phyloP scores from a whole-genome alignment of 2,329 filamentous ascomycete genomes.

The Epichloe sibirici region DNA sequence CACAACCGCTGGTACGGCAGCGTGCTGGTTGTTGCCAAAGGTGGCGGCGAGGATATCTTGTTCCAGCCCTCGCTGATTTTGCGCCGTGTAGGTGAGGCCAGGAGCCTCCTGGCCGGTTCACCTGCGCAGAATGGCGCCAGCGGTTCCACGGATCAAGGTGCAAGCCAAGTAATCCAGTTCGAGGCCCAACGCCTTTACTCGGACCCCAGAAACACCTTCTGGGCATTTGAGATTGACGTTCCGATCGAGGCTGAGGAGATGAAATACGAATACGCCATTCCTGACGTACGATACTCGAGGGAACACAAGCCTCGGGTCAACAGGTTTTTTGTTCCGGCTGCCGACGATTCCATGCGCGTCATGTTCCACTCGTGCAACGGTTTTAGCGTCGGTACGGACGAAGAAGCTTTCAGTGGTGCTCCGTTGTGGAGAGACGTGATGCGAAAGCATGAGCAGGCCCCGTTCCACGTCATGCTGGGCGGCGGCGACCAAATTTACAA shows the following conservation, averaged over 20 bases:
- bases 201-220: slow-evolving; percentile 66
- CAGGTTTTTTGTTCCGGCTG: slow-evolving; percentile 75
- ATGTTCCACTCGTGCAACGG: slow-evolving; percentile 99
- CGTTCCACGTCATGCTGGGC: slow-evolving; percentile 92
- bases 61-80: slow-evolving; percentile 46
- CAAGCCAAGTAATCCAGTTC: slow-evolving; percentile 30
- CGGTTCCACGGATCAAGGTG: slow-evolving; percentile 9
- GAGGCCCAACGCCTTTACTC: slow-evolving; percentile 47
- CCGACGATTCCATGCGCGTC: slow-evolving; percentile 82
- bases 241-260: slow-evolving; percentile 60
- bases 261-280: slow-evolving; percentile 67
- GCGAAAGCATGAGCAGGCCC: slow-evolving; percentile 63
- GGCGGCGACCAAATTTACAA: slow-evolving; percentile 97
- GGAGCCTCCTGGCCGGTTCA: slow-evolving; percentile 7
- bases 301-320: slow-evolving; percentile 45
- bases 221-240: slow-evolving; percentile 75
- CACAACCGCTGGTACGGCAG: slow-evolving; percentile 70
- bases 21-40: slow-evolving; percentile 68
- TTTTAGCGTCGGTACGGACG: slow-evolving; percentile 78
- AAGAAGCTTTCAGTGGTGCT: slow-evolving; percentile 78
- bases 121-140: slow-evolving; percentile 18
- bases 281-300: slow-evolving; percentile 49
- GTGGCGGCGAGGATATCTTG: slow-evolving; percentile 49
- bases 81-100: slow-evolving; percentile 27
- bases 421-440: slow-evolving; percentile 91